Base-by-base conservation (phyloP, 805 yeast genomes). In the Wickerhamomyces queroliae region DNA sequence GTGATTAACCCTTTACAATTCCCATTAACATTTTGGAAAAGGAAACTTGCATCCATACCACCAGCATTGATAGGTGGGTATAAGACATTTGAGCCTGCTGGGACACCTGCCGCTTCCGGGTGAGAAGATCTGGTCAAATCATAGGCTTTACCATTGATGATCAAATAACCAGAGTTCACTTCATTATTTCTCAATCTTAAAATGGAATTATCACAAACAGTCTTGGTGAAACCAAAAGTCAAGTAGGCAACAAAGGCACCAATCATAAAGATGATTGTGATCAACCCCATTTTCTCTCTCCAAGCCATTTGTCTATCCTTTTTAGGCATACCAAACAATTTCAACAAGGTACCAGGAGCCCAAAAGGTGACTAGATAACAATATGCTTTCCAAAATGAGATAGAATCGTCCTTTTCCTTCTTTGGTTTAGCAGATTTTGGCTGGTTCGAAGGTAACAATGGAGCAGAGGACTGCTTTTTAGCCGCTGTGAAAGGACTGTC, bases 271-370 rank as follows among this genome's bases (percentile, higher is more conserved):
- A 91, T 89, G 39, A 89, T 70, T 1, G 93, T 72, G 33, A 91
- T 69, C 33, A 93, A 69, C 2, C 88, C 98, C 39, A 90, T 83
- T 56, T 91, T 91, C 56, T 93, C 99, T 55, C 99, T 75, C 99
- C 99, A 93, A 0, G 98, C 98, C 69, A 79, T 78, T 58, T 90
- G 97, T 43, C 95, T 77, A 33, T 80, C 90, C 49, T 78, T 77
- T 17, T 83, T 78, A 25, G 74, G 73, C 73, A 91, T 72, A 3
- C 98, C 98, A 61, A 78, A 83, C 33, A 85, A 59, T 33, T 65
- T 66, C 52, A 89, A 63, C 25, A 88, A 46, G 0, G 89, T 81
- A 3, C 83, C 75, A 1, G 97, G 95, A 3, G 95, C 95, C 93
- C 96, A 91, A 59, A 88, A 88, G 0, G 99, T 90, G 26, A 93